Evolutionary conservation across 2,329 filamentous ascomycete genomes (phyloP), one percentile per base, ranked within the genome.

Genomic region (Aspergillus latus): DNA sequence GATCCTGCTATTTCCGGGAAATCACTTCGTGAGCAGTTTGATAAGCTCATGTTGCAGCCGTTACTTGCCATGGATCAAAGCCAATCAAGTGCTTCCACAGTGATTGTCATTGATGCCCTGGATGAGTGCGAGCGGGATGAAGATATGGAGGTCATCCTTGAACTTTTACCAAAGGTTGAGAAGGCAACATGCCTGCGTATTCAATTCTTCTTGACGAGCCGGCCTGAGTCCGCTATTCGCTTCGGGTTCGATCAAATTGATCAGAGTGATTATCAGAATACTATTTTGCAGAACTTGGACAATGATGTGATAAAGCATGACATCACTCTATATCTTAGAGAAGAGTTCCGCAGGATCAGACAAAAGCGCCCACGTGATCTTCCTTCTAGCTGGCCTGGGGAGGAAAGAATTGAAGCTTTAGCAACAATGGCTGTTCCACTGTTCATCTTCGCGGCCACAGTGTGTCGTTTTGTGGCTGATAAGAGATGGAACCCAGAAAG

Each of bases 1-100:
- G 60, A 67, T 52, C 62, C 58, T 30, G 37, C 56, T 39, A 68
- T 70, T 47, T 56, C 60, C 30, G 52, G 43, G 43, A 65, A 65
- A 49, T 39, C 52, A 4, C 57, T 68, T 1, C 36, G 40, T 7
- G 61, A 67, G n/a, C 66, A 72, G 32, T 72, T 66, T 43, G 43
- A 66, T 0, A 57, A 66, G 30, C 62, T 72, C 2, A 6, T 71
- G 13, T 52, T 64, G n/a, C 47, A 59, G 29, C 68, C 66, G 7
- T 49, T 71, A 16, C 28, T 30, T n/a, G n/a, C 16, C 15, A n/a
- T 45, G 26, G 15, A 11, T n/a, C 8, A n/a, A 13, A 1, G 10
- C 13, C 11, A 30, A 32, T 6, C 30, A 9, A 26, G n/a, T 10
- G 26, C 29, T 13, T 7, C 26, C 7, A n/a, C 13, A 5, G 26